Conservation (phyloP, 164 flowering plant species). For the Litsea cubeba region DNA sequence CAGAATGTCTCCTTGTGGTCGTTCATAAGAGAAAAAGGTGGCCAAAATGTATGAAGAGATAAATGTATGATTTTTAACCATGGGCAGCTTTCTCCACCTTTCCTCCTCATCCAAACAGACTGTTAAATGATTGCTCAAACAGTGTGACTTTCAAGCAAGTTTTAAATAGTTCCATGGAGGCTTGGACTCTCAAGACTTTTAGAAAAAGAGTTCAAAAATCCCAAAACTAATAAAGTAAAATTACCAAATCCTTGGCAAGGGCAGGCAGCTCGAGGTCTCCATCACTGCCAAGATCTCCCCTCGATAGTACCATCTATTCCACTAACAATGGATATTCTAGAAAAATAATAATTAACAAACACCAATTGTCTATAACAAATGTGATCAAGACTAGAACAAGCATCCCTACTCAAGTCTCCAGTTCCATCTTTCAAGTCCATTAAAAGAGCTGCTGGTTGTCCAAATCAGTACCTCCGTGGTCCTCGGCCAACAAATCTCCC, state of each 20-base stretch:
- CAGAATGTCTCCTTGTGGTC: too few species aligned
- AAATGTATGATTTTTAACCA: too few species aligned
- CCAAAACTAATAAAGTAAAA: neutral
- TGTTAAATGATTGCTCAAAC: too few species aligned
- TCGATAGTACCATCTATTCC: neutral
- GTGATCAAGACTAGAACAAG: neutral
- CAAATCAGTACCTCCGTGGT: constrained; percentile 2
- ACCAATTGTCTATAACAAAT: neutral
- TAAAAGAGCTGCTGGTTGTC: neutral
- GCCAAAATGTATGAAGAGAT: too few species aligned
- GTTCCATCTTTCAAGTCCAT: neutral
- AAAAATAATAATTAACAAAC: too few species aligned
- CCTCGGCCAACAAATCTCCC: constrained; percentile 14
- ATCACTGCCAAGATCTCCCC: neutral
- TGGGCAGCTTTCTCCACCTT: too few species aligned
- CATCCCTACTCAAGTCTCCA: neutral
- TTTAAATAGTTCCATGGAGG: too few species aligned
- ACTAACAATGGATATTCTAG: neutral
- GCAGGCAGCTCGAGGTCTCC: neutral
- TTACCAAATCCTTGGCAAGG: neutral
- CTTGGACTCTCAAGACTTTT: too few species aligned
- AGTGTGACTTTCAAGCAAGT: too few species aligned
- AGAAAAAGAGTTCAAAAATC: neutral
- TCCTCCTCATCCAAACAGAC: too few species aligned
- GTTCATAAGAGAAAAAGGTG: too few species aligned